These are phyloP conservation scores for Dictyostelium capitatum DNA, from an alignment of 78 protist species.

Conservation along the genomic window DNA sequence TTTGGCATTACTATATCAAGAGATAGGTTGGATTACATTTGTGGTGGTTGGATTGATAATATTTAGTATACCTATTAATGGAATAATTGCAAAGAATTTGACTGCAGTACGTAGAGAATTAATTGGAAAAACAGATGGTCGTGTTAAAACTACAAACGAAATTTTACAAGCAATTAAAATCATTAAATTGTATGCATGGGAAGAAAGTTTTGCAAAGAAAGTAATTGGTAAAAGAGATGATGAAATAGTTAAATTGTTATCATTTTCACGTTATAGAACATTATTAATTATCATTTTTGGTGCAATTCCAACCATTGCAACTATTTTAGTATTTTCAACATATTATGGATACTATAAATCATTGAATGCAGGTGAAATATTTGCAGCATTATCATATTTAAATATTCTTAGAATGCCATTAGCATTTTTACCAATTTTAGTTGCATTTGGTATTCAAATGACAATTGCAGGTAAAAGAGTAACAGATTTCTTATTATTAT, in stretches of 20 bases:
- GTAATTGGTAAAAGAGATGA: conserved; percentile 30
- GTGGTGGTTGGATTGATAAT: conserved; percentile 55
- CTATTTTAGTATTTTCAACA: conserved; percentile 52
- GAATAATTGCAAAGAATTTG: conserved; percentile 42
- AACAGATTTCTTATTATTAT: conserved; percentile 42
- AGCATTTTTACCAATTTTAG: conserved; percentile 82
- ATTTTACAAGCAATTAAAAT: conserved; percentile 85
- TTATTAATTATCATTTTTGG: conserved; percentile 33
- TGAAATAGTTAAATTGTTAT: conserved; percentile 30
- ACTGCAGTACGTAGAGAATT: conserved; percentile 6
- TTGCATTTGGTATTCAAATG: conserved; percentile 79
- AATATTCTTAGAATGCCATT: conserved; percentile 92
- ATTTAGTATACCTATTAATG: conserved; percentile 54
- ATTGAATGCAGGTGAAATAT: conserved; percentile 86
- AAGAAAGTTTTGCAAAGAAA: conserved; percentile 45
- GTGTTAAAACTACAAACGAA: conserved; percentile 88
- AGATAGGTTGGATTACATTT: conserved; percentile 74
- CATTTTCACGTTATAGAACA: conserved; percentile 37
- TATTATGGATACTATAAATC: conserved; percentile 4
- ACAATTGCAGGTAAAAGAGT: conserved; percentile 84
- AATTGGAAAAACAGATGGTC: conserved; percentile 50
- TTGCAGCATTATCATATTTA: conserved; percentile 89
- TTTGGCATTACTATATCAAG: conserved; percentile 47
- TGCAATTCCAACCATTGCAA: conserved; percentile 41
- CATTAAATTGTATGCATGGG: conserved; percentile 96